Evolutionary conservation across 2,329 filamentous ascomycete species (phyloP), one percentile per base, ranked within the genome.

Genomic region (Cercospora brassicicola): DNA sequence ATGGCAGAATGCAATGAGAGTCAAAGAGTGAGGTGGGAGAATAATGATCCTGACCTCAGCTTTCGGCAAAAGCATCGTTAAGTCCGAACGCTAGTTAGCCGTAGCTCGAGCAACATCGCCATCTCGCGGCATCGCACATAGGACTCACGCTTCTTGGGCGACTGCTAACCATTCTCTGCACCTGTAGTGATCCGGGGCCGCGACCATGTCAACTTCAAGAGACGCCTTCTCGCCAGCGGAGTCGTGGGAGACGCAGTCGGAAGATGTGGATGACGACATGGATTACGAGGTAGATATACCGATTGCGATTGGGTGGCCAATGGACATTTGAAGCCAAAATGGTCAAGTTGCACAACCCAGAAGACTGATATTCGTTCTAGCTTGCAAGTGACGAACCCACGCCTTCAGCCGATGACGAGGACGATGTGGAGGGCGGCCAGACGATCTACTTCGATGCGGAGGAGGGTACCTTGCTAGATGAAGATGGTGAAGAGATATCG

Each of bases 221-320:
- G 62, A 71, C 39, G 63, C 45, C 26, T 67, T 71, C 31, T 70
- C 71, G 18, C 71, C 69, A 15, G 61, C 64, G 33, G 62, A 59
- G 30, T 71, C 68, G 13, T 73, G 72, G 73, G 69, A 71, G 59
- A 73, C 72, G 31, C 69, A 72, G n/a, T 67, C 66, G n/a, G 73
- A 74, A 72, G 51, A 57, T 20, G 39, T 64, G 51, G 81, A 83
- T 79, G 83, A 86, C 78, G 83, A 85, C 76, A 84, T 84, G 80
- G 83, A 85, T 70, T 84, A 82, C 77, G 79, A 84, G 73, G 76
- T 57, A 57, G 28, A n/a, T 57, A 57, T 57, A 33, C 15, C 23
- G 53, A 23, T 57, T 33, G 26, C 26, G 53, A 57, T 31, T 15
- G 30, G 26, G 30, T 57, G 53, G 26, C 26, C 53, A 30, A 57